Percentiles rank a stretch among this genome's conserved stretches.
These are phyloP conservation scores for Aspergillus jensenii DNA, from an alignment of 2,329 filamentous ascomycete species.

Conservation along the genomic window DNA sequence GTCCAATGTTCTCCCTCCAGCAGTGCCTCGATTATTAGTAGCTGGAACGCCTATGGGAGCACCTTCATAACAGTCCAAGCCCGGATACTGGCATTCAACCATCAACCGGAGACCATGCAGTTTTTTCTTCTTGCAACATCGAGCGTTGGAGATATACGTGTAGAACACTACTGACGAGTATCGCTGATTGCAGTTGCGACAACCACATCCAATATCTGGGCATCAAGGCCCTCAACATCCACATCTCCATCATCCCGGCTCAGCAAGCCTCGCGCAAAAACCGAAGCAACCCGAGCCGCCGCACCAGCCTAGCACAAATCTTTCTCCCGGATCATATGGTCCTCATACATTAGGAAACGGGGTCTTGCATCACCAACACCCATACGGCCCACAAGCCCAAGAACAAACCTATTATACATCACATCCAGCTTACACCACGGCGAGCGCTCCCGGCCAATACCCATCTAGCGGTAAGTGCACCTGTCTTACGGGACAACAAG, in stretches of 20 bases:
- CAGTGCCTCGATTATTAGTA: not conserved
- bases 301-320: conserved; percentile 54
- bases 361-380: conserved; percentile 52
- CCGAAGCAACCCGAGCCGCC: conserved; percentile 57
- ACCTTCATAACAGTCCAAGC: not conserved
- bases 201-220: conserved; percentile 19
- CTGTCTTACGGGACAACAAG: not conserved
- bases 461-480: conserved; percentile 74
- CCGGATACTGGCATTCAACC: not conserved
- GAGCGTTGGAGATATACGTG: not conserved
- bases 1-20: not conserved
- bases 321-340: conserved; percentile 33
- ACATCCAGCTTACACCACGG: conserved; percentile 79
- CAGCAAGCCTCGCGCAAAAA: conserved; percentile 27
- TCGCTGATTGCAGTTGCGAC: conserved; percentile 29
- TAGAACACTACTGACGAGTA: conserved; percentile 11
- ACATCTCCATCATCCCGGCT: conserved; percentile 32
- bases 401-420: conserved; percentile 74
- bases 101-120: conserved; percentile 1
- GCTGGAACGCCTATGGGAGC: not conserved
- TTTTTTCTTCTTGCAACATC: not conserved
- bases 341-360: conserved; percentile 37
- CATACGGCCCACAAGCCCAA: conserved; percentile 68
- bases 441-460: conserved; percentile 79
- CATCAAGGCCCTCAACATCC: conserved; percentile 32